Conservation (phyloP, 1,139 yeast genomes). For the Wickerhamomyces sp. region DNA sequence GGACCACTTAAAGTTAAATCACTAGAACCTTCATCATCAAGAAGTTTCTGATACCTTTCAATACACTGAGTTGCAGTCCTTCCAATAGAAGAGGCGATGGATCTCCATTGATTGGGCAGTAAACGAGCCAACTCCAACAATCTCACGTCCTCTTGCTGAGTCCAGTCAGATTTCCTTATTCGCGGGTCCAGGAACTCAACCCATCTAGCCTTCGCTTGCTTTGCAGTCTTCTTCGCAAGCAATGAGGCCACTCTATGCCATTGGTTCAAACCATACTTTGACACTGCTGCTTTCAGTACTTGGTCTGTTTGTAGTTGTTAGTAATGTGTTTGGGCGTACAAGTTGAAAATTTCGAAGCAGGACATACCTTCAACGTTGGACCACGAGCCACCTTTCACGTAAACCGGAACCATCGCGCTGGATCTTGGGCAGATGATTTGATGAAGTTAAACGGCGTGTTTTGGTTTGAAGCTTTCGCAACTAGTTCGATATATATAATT, state of each 20-base stretch:
- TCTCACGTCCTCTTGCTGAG: conserved; percentile 70
- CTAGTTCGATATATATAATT: too few relatives aligned
- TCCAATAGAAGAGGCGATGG: conserved; percentile 75
- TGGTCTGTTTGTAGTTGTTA: conserved; percentile 43
- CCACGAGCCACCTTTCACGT: conserved; percentile 89
- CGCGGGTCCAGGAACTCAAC: conserved; percentile 80
- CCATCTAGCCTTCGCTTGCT: conserved; percentile 94
- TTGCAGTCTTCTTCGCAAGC: conserved; percentile 78
- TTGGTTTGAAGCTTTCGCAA: too few relatives aligned
- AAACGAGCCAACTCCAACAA: conserved; percentile 61
- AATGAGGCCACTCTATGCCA: conserved; percentile 93
- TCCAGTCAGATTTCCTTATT: conserved; percentile 62
- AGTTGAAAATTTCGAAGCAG: not conserved
- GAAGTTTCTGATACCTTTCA: conserved; percentile 75
- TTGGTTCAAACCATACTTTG: conserved; percentile 89
- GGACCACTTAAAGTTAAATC: conserved; percentile 45
- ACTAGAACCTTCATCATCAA: conserved; percentile 45
- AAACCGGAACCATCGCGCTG: conserved; percentile 48
- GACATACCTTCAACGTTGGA: conserved; percentile 59
- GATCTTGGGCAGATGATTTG: not conserved
- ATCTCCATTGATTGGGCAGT: conserved; percentile 93
- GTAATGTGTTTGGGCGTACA: not conserved
- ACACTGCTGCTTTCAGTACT: conserved; percentile 81
- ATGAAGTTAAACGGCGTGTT: too few relatives aligned
- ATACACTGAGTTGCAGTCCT: conserved; percentile 85